Base-by-base conservation (phyloP, 2,329 filamentous ascomycete species). In the Botrytis deweyae region DNA sequence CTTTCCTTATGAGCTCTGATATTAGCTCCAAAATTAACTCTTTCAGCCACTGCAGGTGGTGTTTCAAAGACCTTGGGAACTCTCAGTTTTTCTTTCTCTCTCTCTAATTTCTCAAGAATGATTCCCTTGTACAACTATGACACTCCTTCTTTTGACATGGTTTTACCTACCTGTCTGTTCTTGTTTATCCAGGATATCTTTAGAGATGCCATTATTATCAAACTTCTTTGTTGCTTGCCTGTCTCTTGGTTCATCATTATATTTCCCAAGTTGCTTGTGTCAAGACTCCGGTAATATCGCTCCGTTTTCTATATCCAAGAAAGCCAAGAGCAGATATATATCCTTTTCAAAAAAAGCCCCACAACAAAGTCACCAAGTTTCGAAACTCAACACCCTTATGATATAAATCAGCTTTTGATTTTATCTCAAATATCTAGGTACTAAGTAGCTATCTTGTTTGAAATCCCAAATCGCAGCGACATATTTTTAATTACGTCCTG, bases 401-500 rank as follows among this genome's bases (percentile, higher is more conserved):
- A 42, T 38, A 22, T 36, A 20, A n/a, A 22, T 16, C 44, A 40
- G 22, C 61, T 65, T 14, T 72, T 14, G 25, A 64, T 40, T 66
- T 20, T 52, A 42, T 65, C 8, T 72, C 70, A 65, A 72, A 65
- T 55, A 64, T 65, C 44, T 72, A 65, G 61, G 16, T 72, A 55
- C 59, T 36, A 25, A 70, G 46, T 52, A 65, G 52, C n/a, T 65
- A 72, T 65, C 25, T 64, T 29, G 52, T 55, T 55, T 58, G 10
- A 58, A 58, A 68, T 58, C n/a, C 10, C 49, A 42, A 42, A 68
- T 58, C n/a, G 36, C 61, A 65, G 59, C 42, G 44, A 72, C 42
- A 58, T 65, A 1, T 33, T 58, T 49, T 12, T 10, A 38, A 33
- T 64, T 44, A n/a, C 40, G 6, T 25, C 49, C 49, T 58, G n/a